A percentile compares a stretch with the other conserved stretches of the same genome.
phyloP scores from a whole-genome alignment of 2,329 filamentous ascomycete genomes.

The Phialocephala subalpina region DNA sequence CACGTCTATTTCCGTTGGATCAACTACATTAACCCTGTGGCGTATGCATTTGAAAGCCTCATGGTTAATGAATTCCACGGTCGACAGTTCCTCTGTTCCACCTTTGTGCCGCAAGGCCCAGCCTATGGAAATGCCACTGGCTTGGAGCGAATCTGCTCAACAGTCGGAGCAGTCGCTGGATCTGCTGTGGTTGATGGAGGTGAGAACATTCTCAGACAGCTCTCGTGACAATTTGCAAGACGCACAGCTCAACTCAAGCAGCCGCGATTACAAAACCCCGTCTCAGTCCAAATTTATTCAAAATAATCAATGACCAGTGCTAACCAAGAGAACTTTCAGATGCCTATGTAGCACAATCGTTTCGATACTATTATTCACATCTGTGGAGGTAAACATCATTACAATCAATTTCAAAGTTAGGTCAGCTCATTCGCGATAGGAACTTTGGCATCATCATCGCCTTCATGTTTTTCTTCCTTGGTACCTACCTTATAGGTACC shows the following conservation, averaged over 20 bases:
- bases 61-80: conserved; percentile 81
- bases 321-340: no score
- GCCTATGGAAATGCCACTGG: conserved; percentile 29
- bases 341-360: no score
- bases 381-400: conserved; percentile 64
- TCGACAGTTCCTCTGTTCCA: conserved; percentile 29
- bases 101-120: conserved; percentile 37
- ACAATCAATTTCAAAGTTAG: conserved; percentile 11
- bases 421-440: conserved; percentile 24
- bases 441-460: conserved; percentile 75
- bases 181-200: conserved; percentile 65
- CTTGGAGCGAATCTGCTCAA: conserved; percentile 57
- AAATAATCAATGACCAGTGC: no score
- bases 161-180: conserved; percentile 65
- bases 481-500: conserved; percentile 68
- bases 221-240: no score
- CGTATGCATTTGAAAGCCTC: conserved; percentile 73
- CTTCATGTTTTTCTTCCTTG: conserved; percentile 68
- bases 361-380: conserved; percentile 64
- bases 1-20: conserved; percentile 64
- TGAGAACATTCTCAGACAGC: no score
- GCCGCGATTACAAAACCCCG: no score
- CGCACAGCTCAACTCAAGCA: no score
- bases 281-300: no score
- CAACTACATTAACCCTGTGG: conserved; percentile 75